Conservation (phyloP, 106 monocot species). For the Apostasia shenzhenica region DNA sequence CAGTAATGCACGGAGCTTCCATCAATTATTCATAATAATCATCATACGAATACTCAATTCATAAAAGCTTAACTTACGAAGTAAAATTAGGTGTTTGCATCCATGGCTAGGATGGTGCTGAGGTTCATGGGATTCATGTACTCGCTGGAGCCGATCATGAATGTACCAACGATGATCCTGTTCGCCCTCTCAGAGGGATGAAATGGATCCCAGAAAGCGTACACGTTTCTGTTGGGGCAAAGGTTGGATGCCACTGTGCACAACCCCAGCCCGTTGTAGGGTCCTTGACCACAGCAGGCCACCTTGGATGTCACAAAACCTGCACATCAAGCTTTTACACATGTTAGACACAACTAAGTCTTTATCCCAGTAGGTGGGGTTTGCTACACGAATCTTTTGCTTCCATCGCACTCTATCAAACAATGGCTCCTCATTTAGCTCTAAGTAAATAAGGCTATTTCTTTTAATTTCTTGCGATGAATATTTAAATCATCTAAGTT, state of each 20-base stretch:
- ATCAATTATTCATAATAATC: no score
- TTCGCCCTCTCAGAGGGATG: slow-evolving; percentile 85
- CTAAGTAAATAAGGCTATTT: no score
- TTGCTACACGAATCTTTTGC: no score
- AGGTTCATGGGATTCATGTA: slow-evolving; percentile 86
- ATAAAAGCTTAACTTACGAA: no score
- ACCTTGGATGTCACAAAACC: slow-evolving; percentile 72
- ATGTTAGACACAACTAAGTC: no score
- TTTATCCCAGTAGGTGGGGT: no score
- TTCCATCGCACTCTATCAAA: no score
- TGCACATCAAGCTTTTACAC: slow-evolving; percentile 5
- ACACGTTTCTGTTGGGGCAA: slow-evolving; percentile 50
- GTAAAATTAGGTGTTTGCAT: slow-evolving; percentile 12
- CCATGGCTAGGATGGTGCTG: slow-evolving; percentile 59
- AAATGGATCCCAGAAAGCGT: slow-evolving; percentile 85
- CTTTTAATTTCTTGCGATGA: no score
- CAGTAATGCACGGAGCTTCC: no score
- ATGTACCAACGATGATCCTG: slow-evolving; percentile 57
- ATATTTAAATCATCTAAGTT: no score
- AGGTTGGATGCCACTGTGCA: slow-evolving; percentile 64
- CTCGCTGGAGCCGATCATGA: slow-evolving; percentile 41
- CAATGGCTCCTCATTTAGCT: no score
- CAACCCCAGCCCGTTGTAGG: slow-evolving; percentile 76
- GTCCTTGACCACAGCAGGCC: slow-evolving; percentile 91
- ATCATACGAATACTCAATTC: no score